Conservation (phyloP, 1,284 basidiomycete species). For the Tilletiaria anomala region DNA sequence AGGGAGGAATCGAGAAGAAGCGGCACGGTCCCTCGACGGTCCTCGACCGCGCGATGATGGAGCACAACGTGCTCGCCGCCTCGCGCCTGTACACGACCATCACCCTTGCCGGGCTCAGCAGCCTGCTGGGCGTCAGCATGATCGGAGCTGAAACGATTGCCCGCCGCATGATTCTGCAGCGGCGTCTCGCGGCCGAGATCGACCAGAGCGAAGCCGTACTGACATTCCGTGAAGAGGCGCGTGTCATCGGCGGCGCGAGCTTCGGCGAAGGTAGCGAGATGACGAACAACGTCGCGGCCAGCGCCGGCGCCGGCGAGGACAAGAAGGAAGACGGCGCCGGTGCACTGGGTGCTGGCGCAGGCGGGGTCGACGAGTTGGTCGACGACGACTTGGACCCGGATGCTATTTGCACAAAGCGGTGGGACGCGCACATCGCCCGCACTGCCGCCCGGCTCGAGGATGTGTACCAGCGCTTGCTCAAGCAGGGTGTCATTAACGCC, state of each 20-base stretch:
- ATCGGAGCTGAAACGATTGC: conserved; percentile 83
- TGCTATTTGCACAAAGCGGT: too few species aligned
- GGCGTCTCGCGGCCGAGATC: conserved; percentile 72
- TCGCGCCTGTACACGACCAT: conserved; percentile 49
- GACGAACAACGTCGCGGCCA: too few species aligned
- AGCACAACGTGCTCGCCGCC: conserved; percentile 89
- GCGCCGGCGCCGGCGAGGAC: too few species aligned
- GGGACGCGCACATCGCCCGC: too few species aligned
- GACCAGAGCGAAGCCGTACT: conserved; percentile 75
- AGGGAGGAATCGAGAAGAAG: conserved; percentile 44
- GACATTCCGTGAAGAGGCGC: too few species aligned
- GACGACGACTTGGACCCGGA: not conserved
- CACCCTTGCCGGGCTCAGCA: conserved; percentile 19
- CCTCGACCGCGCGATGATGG: conserved; percentile 92
- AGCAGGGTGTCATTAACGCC: too few species aligned
- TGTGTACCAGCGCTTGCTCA: too few species aligned
- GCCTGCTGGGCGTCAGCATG: conserved; percentile 21
- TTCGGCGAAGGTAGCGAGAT: too few species aligned
- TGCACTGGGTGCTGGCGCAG: not conserved
- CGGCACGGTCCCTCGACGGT: conserved; percentile 53
- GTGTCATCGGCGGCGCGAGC: too few species aligned
- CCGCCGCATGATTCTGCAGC: conserved; percentile 89
- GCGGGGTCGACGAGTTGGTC: not conserved
- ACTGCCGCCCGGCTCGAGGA: too few species aligned
- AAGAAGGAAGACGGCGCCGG: too few species aligned